Conservation (phyloP, 1,284 basidiomycete species). For the Heliocybe sulcata region DNA sequence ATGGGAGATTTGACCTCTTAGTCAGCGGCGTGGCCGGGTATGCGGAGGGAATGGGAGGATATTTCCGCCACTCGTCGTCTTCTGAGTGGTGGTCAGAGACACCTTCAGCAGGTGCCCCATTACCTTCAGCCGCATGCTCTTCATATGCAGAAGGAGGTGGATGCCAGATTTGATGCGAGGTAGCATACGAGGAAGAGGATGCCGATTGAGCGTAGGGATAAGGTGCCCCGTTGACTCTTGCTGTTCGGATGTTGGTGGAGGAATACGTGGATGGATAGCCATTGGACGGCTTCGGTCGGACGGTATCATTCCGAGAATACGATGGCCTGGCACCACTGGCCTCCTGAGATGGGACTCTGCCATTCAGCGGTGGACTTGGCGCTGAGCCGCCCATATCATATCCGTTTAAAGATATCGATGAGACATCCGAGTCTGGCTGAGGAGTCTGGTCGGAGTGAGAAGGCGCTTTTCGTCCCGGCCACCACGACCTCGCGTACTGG, state of each 20-base stretch:
- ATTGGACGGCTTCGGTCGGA: not conserved
- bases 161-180: slow-evolving; percentile 29
- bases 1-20: slow-evolving; percentile 6
- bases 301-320: not conserved
- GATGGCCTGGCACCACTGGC: not conserved
- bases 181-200: slow-evolving; percentile 6
- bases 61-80: slow-evolving; percentile 31
- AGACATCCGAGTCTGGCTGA: not conserved
- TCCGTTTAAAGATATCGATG: not conserved
- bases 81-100: slow-evolving; percentile 14
- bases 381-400: not conserved
- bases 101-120: not conserved
- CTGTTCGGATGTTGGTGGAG: not conserved
- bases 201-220: slow-evolving; percentile 6
- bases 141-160: slow-evolving; percentile 27
- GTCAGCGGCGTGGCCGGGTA: slow-evolving; percentile 41
- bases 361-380: not conserved
- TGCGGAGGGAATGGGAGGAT: slow-evolving; percentile 45
- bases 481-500: slow-evolving; percentile 35
- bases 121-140: not conserved
- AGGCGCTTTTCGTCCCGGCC: slow-evolving; percentile 20
- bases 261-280: not conserved
- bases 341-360: not conserved
- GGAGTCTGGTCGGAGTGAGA: slow-evolving; percentile 1
- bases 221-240: not conserved